Percentiles rank a stretch among this genome's conserved stretches.
Conservation (phyloP, 2,329 filamentous ascomycete species). For the Trichoderma hamatum region DNA sequence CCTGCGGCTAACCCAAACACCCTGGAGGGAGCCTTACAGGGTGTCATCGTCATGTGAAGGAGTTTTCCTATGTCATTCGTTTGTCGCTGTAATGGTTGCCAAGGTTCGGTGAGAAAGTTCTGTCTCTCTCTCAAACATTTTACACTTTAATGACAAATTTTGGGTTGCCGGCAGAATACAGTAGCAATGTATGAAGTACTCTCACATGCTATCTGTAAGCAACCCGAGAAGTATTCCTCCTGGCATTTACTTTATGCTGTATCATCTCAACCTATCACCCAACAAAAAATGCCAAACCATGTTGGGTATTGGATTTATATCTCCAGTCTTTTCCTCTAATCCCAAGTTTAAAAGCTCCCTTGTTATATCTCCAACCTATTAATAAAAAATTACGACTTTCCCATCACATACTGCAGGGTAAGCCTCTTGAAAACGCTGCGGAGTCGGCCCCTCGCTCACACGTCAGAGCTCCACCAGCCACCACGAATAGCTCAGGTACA, state of each 20-base stretch:
- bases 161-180: no score
- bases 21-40: neutral
- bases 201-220: no score
- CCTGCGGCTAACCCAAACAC: neutral
- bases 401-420: constrained; percentile 6
- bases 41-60: neutral
- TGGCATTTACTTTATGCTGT: no score
- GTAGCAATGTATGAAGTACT: no score
- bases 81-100: no score
- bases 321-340: no score
- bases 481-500: constrained; percentile 1
- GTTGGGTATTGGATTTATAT: neutral
- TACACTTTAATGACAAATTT: no score
- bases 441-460: constrained; percentile 18
- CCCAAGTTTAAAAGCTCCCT: neutral
- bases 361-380: neutral
- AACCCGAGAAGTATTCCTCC: no score
- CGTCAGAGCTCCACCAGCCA: constrained; percentile 24
- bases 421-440: neutral
- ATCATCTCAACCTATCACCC: no score
- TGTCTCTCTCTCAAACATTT: no score
- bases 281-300: neutral
- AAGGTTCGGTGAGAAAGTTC: no score
- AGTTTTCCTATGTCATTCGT: no score
- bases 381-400: neutral